These are phyloP conservation scores for Termitomyces sp. DNA, from an alignment of 768 basidiomycete species.

Conservation along the genomic window DNA sequence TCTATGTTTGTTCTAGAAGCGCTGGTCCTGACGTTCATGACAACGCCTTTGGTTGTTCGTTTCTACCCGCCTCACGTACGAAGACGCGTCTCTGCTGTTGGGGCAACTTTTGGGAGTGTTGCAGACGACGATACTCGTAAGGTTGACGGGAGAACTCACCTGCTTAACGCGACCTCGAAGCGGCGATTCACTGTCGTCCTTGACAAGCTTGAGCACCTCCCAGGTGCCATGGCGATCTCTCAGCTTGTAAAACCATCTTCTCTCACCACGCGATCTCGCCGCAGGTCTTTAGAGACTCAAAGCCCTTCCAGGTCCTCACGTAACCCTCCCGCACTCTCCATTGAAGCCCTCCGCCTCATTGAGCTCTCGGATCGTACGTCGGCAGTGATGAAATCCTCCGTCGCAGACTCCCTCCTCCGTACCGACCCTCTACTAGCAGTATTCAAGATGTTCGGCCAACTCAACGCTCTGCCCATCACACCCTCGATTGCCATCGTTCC, in stretches of 20 bases:
- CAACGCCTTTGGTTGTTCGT: constrained; percentile 64
- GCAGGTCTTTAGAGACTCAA: constrained; percentile 6
- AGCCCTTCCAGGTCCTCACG: neutral
- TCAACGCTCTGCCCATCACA: constrained; percentile 61
- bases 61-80: constrained; percentile 65
- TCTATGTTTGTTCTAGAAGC: constrained; percentile 94
- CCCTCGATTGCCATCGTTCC: constrained; percentile 71
- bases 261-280: constrained; percentile 9
- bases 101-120: constrained; percentile 42
- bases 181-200: constrained; percentile 76
- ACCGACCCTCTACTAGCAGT: constrained; percentile 70
- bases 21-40: constrained; percentile 77
- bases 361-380: constrained; percentile 85
- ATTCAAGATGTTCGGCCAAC: constrained; percentile 70
- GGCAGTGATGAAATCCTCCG: constrained; percentile 80
- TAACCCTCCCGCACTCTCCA: constrained; percentile 26
- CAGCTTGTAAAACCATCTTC: constrained; percentile 61
- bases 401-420: constrained; percentile 58
- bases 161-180: neutral
- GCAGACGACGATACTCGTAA: constrained; percentile 27
- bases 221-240: constrained; percentile 84
- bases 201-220: constrained; percentile 85
- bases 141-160: constrained; percentile 6
- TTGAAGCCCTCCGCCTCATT: constrained; percentile 81
- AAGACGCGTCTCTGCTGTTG: constrained; percentile 38